Base-by-base conservation (phyloP, 2,329 filamentous ascomycete genomes). In the Alternaria solani region DNA sequence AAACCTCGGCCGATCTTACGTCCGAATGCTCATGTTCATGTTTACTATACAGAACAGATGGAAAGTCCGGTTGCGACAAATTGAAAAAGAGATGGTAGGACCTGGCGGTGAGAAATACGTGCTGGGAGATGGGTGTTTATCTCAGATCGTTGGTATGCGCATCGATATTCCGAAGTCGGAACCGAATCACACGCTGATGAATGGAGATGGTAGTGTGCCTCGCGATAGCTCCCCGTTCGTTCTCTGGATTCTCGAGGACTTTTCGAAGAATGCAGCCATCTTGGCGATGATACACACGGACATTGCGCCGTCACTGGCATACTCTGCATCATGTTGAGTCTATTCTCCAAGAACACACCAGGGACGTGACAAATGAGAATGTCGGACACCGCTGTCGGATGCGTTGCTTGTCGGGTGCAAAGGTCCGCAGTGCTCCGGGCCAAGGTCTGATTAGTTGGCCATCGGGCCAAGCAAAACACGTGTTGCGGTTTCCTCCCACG, bases 391-490 rank as follows among this genome's bases (percentile, higher is more conserved):
- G 18, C 25, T 46, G 48, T 52, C 9, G 38, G 38, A 6, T 23
- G 42, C 61, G 44, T 55, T 54, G 57, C 44, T 58, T 58, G 38
- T 64, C 32, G 46, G 48, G 51, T 39, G 43, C 46, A 48, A 44
- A 20, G 47, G 39, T 28, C 57, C 55, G 59, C 14, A 46, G 16
- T 7, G 30, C 25, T 11, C 38, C 52, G 61, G 30, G 49, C 51
- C 42, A 42, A 23, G 28, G 6, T 46, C 34, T 38, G 42, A 64
- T 63, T 64, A 41, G 63, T 30, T 23, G 11, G 32, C 30, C 7
- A 11, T 30, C 46, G 18, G 28, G 30, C 34, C 25, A 20, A n/a
- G 46, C 20, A 32, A 44, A 44, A 39, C 53, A 51, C 47, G 53
- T 51, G 46, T 36, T 34, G 41, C 39, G 26, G 32, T 25, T 39